A percentile compares a stretch with the other conserved stretches of the same genome.
phyloP scores from a whole-genome alignment of 1,284 basidiomycete species.

The Peniophora sp. region DNA sequence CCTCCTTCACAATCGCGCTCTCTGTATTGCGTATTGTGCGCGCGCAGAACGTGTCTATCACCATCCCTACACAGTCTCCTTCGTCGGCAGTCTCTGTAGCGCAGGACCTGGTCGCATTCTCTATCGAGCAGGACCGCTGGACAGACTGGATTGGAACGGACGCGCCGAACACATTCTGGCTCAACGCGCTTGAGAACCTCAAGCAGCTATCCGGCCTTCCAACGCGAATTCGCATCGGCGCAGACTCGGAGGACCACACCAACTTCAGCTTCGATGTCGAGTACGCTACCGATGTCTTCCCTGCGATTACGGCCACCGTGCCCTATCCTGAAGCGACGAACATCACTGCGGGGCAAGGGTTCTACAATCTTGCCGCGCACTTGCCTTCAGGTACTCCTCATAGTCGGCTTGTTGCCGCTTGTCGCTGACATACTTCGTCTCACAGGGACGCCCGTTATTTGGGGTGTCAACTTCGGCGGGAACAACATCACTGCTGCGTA shows the following conservation, averaged over 20 bases:
- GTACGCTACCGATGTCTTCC: conserved; percentile 33
- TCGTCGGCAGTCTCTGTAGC: conserved; percentile 23
- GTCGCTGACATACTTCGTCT: not conserved
- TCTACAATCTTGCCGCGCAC: conserved; percentile 46
- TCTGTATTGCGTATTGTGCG: not conserved
- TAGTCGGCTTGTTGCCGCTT: not conserved
- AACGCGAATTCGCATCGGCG: conserved; percentile 55
- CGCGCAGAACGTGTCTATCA: conserved; percentile 3
- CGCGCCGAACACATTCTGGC: conserved; percentile 44
- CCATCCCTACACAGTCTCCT: conserved; percentile 8
- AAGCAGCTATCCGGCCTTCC: conserved; percentile 44
- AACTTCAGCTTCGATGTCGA: conserved; percentile 36
- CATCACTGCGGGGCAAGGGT: conserved; percentile 51
- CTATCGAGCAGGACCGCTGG: conserved; percentile 66
- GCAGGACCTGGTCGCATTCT: conserved; percentile 48
- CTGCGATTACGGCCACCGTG: conserved; percentile 33
- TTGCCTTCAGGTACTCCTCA: conserved; percentile 36
- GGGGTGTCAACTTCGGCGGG: conserved; percentile 60
- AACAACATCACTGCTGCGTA: conserved; percentile 50
- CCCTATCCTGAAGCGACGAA: conserved; percentile 59
- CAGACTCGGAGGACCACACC: conserved; percentile 57
- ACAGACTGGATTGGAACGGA: conserved; percentile 51
- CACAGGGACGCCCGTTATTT: conserved; percentile 53
- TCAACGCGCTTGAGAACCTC: conserved; percentile 49
- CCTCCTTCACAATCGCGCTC: not conserved